Percentiles rank a stretch among this genome's conserved stretches.
Conservation (phyloP, 2,329 filamentous ascomycete genomes). For the Stachybotrys chartarum region DNA sequence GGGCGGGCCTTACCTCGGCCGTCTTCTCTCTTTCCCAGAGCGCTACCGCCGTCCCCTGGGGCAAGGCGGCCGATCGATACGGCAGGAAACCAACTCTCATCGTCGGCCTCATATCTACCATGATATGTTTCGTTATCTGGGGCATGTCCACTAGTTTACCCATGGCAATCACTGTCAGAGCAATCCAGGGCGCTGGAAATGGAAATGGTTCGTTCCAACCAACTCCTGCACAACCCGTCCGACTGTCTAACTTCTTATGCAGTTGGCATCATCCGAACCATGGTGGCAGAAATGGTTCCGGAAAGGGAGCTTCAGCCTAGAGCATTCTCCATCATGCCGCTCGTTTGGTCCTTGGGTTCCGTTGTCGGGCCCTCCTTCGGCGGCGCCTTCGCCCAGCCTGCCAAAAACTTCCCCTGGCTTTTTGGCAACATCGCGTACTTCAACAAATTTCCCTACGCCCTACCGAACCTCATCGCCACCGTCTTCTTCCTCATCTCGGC, state of each 20-base stretch:
- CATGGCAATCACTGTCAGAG: conserved; percentile 74
- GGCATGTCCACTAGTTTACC: conserved; percentile 72
- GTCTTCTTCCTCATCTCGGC: conserved; percentile 74
- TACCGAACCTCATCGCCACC: conserved; percentile 77
- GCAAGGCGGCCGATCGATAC: conserved; percentile 66
- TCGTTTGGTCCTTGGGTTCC: conserved; percentile 80
- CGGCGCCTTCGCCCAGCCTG: conserved; percentile 77
- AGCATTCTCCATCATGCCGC: conserved; percentile 89
- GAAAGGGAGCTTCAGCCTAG: conserved; percentile 78
- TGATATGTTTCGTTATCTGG: conserved; percentile 75
- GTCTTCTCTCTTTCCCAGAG: conserved; percentile 68
- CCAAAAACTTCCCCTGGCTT: conserved; percentile 61
- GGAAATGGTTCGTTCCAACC: conserved; percentile 58
- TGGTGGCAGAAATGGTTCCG: conserved; percentile 88
- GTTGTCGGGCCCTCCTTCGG: conserved; percentile 86
- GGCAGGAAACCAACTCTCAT: conserved; percentile 82
- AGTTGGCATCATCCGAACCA: conserved; percentile 87
- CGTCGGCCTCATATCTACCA: conserved; percentile 65
- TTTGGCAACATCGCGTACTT: conserved; percentile 65
- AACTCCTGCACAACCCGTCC: background rate
- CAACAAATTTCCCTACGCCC: conserved; percentile 68
- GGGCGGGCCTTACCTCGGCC: conserved; percentile 69
- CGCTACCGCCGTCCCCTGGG: conserved; percentile 66
- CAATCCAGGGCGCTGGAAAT: conserved; percentile 75
- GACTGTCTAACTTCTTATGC: background rate